Percentiles rank a stretch among this genome's conserved stretches.
phyloP scores from a whole-genome alignment of 257 asterid genomes.

The Solanum corneliomulleri region DNA sequence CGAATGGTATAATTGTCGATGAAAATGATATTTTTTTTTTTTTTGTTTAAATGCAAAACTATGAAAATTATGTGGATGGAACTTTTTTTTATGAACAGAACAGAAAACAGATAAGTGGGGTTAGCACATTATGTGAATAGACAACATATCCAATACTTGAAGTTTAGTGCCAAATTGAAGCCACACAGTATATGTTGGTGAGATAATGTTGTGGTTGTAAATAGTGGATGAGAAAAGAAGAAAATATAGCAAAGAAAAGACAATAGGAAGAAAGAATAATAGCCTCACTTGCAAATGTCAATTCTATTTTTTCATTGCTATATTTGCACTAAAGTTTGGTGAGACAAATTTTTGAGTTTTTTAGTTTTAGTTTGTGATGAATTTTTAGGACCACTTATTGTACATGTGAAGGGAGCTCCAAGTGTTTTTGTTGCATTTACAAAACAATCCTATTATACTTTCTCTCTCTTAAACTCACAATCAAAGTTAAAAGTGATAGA shows the following conservation, averaged over 20 bases:
- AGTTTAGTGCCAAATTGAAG: conserved; percentile 19
- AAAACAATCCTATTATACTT: not conserved
- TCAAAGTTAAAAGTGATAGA: rapidly evolving
- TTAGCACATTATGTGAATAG: not conserved
- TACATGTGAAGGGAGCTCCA: not conserved
- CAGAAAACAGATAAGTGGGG: conserved; percentile 18
- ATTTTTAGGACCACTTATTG: not conserved
- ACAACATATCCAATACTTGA: not conserved
- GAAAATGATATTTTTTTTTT: not conserved
- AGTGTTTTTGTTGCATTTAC: not conserved
- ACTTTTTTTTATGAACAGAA: conserved; percentile 9
- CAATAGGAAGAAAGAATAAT: not conserved
- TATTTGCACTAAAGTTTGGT: not conserved
- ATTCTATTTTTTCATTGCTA: not conserved
- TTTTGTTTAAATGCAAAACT: not conserved
- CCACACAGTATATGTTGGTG: conserved; percentile 46
- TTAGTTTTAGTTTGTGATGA: not conserved
- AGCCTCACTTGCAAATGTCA: not conserved
- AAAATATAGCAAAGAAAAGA: conserved; percentile 5
- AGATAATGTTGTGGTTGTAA: not conserved
- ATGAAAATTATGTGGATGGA: not conserved
- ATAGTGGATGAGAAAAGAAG: conserved; percentile 26
- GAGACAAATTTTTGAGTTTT: not conserved
- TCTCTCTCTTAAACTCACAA: not conserved
- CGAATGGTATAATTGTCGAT: not conserved